A percentile compares a stretch with the other conserved stretches of the same genome.
Conservation (phyloP, 1,284 basidiomycete species). For the Moniliella sp. region DNA sequence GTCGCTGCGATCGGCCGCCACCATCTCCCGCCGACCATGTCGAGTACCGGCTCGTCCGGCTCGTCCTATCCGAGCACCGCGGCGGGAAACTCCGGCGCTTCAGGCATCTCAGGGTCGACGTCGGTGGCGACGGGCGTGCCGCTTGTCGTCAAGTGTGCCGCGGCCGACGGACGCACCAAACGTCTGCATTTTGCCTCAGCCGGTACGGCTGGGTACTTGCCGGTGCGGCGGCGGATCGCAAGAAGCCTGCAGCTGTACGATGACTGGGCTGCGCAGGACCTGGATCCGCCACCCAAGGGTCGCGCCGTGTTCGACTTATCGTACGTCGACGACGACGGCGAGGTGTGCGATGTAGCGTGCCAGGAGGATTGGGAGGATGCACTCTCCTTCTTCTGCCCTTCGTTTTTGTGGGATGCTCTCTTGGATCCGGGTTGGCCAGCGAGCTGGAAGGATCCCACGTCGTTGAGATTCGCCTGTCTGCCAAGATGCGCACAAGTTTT, state of each 20-base stretch:
- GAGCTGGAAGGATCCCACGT: too few species aligned
- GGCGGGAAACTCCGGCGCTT: too few species aligned
- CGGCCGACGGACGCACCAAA: not conserved
- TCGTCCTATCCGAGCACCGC: too few species aligned
- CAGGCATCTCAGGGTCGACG: too few species aligned
- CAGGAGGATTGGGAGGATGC: constrained; percentile 1
- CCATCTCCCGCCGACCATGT: too few species aligned
- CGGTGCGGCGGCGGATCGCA: not conserved
- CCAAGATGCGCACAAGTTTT: too few species aligned
- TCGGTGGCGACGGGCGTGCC: too few species aligned
- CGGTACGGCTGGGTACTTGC: not conserved
- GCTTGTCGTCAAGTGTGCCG: not conserved
- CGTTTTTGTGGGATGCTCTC: too few species aligned
- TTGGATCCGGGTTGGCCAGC: too few species aligned
- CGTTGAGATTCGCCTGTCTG: too few species aligned
- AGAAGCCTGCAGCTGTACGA: not conserved
- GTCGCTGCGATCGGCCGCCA: too few species aligned
- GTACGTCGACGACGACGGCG: constrained; percentile 2
- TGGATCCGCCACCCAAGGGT: not conserved
- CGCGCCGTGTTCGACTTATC: not conserved
- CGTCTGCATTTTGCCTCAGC: not conserved
- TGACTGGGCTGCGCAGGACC: not conserved
- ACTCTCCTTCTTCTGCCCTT: constrained; percentile 1
- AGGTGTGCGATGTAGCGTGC: constrained; percentile 2
- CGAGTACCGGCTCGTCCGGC: too few species aligned